Conservation (phyloP, 768 basidiomycete genomes). For the Suillus variegatus region DNA sequence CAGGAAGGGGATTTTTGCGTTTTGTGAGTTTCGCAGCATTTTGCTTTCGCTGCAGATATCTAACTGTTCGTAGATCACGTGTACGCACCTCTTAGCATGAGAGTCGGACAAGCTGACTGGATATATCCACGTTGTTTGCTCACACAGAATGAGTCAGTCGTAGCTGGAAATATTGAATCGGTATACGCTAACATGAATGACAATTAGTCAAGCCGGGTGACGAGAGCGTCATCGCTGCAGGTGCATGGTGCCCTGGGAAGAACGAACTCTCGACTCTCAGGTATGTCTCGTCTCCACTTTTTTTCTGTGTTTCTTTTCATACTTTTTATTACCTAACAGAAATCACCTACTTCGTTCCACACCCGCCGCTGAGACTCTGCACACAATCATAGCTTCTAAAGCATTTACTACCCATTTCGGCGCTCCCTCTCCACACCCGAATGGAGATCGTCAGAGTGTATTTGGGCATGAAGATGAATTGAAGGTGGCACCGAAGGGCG, state of each 20-base stretch:
- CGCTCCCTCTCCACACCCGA: slow-evolving; percentile 56
- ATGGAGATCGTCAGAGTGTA: slow-evolving; percentile 69
- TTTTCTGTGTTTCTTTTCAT: neutral
- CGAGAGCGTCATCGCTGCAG: slow-evolving; percentile 75
- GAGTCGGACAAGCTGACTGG: neutral
- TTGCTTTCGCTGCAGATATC: too few species aligned
- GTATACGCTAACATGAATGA: slow-evolving; percentile 5
- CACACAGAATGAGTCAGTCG: neutral
- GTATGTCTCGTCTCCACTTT: slow-evolving; percentile 30
- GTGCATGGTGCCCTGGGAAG: slow-evolving; percentile 77
- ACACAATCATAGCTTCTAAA: slow-evolving; percentile 63
- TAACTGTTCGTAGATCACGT: too few species aligned
- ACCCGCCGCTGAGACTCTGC: slow-evolving; percentile 44
- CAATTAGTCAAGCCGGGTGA: slow-evolving; percentile 62
- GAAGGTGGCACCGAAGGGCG: slow-evolving; percentile 69
- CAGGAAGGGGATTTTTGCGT: too few species aligned
- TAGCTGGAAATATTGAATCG: neutral
- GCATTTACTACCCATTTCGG: slow-evolving; percentile 83
- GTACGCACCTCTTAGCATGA: too few species aligned
- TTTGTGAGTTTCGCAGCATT: too few species aligned
- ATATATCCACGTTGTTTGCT: neutral
- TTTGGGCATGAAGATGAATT: slow-evolving; percentile 89
- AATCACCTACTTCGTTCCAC: slow-evolving; percentile 65
- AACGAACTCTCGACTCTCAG: slow-evolving; percentile 79
- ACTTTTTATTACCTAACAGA: slow-evolving; percentile 30